These are phyloP conservation scores for Fonsecaea pugnacius DNA, from an alignment of 2,329 filamentous ascomycete species.

Conservation along the genomic window DNA sequence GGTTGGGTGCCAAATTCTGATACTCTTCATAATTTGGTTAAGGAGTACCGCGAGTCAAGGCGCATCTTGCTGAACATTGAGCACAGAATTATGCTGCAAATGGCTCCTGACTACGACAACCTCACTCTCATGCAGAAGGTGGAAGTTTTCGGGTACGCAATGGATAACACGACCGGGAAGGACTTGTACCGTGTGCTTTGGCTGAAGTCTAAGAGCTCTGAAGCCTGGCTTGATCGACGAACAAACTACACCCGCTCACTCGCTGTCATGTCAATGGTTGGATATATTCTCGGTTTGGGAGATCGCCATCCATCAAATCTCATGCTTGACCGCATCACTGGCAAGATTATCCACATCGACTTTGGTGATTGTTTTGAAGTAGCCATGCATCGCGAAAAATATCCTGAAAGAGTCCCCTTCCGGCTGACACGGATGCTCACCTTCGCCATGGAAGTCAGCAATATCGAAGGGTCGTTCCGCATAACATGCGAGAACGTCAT, in stretches of 20 bases:
- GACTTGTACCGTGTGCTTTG: slow-evolving; percentile 97
- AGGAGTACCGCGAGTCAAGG: slow-evolving; percentile 94
- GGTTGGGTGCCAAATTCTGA: slow-evolving; percentile 98
- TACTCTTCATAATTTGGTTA: slow-evolving; percentile 92
- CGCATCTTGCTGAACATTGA: slow-evolving; percentile 99
- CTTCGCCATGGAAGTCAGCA: slow-evolving; percentile 99
- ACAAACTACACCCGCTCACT: slow-evolving; percentile 99
- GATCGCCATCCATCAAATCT: slow-evolving; percentile 97
- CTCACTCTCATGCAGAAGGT: slow-evolving; percentile 99
- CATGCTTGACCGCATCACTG: slow-evolving; percentile 93
- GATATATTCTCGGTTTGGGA: slow-evolving; percentile 94
- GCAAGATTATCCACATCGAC: slow-evolving; percentile 98
- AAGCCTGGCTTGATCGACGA: slow-evolving; percentile 94
- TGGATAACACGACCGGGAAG: slow-evolving; percentile 98
- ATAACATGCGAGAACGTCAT: slow-evolving; percentile 99
- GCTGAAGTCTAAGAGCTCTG: slow-evolving; percentile 98
- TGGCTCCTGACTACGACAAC: slow-evolving; percentile 99
- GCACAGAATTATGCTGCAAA: slow-evolving; percentile 99
- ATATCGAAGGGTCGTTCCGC: slow-evolving; percentile 97
- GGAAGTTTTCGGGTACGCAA: slow-evolving; percentile 97
- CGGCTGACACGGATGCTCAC: slow-evolving; percentile 97
- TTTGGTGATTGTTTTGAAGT: slow-evolving; percentile 99
- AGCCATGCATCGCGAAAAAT: slow-evolving; percentile 99
- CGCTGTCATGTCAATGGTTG: slow-evolving; percentile 99
- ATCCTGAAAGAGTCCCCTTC: slow-evolving; percentile 96